Conservation (phyloP, 805 yeast species). For the Kluyveromyces aestuarii region DNA sequence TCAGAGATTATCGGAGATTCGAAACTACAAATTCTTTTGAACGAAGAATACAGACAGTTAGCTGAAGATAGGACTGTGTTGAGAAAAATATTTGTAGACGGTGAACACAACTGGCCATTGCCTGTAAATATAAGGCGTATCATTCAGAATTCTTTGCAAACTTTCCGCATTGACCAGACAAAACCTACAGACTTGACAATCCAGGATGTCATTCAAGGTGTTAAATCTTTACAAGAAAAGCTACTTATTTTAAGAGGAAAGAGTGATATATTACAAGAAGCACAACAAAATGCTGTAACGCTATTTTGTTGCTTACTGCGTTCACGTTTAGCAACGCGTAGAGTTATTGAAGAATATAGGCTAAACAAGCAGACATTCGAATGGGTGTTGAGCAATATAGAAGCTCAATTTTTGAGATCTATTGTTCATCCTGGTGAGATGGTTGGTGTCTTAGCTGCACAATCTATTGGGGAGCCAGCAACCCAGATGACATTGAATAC, state of each 20-base stretch:
- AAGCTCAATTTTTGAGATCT: conserved; percentile 85
- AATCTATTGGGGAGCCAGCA: conserved; percentile 97
- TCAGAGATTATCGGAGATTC: conserved; percentile 86
- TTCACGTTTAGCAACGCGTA: conserved; percentile 82
- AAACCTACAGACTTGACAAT: conserved; percentile 86
- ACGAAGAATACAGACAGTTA: conserved; percentile 76
- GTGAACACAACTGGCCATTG: conserved; percentile 95
- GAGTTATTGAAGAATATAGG: conserved; percentile 86
- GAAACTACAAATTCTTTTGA: conserved; percentile 69
- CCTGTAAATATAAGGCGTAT: conserved; percentile 97
- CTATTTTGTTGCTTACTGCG: conserved; percentile 87
- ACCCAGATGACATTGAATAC: conserved; percentile 97
- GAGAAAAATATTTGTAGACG: conserved; percentile 81
- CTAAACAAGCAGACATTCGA: conserved; percentile 80
- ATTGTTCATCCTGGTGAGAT: conserved; percentile 95
- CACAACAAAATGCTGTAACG: conserved; percentile 85
- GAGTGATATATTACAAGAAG: conserved; percentile 63
- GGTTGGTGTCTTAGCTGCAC: conserved; percentile 98
- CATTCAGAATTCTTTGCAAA: conserved; percentile 93
- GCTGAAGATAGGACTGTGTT: conserved; percentile 67
- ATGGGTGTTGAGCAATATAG: conserved; percentile 93
- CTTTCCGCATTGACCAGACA: conserved; percentile 85
- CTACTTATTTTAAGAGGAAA: conserved; percentile 77
- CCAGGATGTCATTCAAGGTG: conserved; percentile 67
- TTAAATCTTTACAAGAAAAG: conserved; percentile 55